Evolutionary conservation across 805 yeast genomes (phyloP), one percentile per base, ranked within the genome.

Genomic region (Candida wancherniae): DNA sequence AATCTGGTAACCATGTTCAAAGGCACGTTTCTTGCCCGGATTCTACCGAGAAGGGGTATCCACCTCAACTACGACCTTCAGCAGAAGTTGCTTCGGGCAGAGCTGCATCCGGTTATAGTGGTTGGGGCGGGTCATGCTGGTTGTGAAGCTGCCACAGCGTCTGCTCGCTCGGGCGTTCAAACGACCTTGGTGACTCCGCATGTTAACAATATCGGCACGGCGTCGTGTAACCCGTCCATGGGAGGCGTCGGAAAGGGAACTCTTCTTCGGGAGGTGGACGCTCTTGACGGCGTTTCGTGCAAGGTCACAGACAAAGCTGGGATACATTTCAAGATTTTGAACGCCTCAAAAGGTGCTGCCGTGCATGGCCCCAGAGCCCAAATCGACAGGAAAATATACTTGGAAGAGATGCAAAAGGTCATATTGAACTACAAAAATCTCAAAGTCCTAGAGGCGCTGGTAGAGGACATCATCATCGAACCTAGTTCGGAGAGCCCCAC

Each of bases 61-160:
- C 41, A 47, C 28, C 38, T 69, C 5, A 64, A 61, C 24, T 36
- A 69, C 0, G 73, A 67, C 5, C 45, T 69, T 9, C 42, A 47
- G 22, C 26, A 29, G 3, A 52, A 51, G 14, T 50, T 72, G 10
- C 37, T 45, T 3, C 32, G 36, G 5, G 50, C 61, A 13, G 56
- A 57, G 2, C 38, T 46, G 9, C 64, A 60, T 27, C 90, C 87
- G 0, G 96, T 87, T 0, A 71, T 90, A 1, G 90, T 92, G 4
- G 76, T 92, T 13, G 99, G 99, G 4, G 99, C 94, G 9, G 99
- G 99, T 0, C 99, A 92, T 63, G 98, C 98, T 20, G 99, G 99
- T 9, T 80, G 95, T 45, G 99, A 92, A 57, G 98, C 99, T 0
- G 92, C 95, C 2, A 70, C 96, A 0, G 97, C 90, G 0, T 69